Evolutionary conservation across 73 alveolate genomes (phyloP), one percentile per base, ranked within the genome.

Genomic region (Paraurostyla sp.): DNA sequence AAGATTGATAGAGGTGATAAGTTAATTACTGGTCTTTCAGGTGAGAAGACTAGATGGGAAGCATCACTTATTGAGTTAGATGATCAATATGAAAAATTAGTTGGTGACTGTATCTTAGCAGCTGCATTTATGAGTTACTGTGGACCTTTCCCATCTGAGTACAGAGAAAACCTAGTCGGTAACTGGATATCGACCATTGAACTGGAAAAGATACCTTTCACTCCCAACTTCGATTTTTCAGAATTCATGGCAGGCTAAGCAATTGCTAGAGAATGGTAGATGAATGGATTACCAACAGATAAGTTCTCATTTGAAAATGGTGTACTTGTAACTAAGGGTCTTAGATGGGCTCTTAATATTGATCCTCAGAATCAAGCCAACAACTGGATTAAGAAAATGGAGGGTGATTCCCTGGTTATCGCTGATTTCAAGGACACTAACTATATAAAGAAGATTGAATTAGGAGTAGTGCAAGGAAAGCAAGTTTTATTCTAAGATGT

Each of bases 71-170:
- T 89, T 51, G 92, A 85, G 32, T 90, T 90, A 80, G 97, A 96
- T 90, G 97, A 97, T 46, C 93, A 96, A 85, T 96, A 92, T 68
- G 98, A 96, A 85, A 95, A 95, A 75, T 95, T 98, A 33, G 96
- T 95, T 45, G 99, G 99, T 41, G 99, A 98, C 90, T 97, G 99
- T 51, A 95, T 99, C 49, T 71, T 99, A 76, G 97, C 99, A 27
- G 99, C 99, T n/a, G 99, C 99, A 35, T 96, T 98, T 92, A 93
- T 99, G 94, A 95, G 99, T 83, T 99, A 99, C 87, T 95, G 96
- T 11, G 99, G 99, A n/a, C 99, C 99, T 27, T 99, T 99, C 98
- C 99, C 99, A 20, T 97, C 98, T 58, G 98, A 97, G 76, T 96
- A 97, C 88, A 94, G 99, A 93, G 93, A 96, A 52, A 65, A 91